Conservation (phyloP, 2,329 filamentous ascomycete species). For the Colletotrichum sp. region DNA sequence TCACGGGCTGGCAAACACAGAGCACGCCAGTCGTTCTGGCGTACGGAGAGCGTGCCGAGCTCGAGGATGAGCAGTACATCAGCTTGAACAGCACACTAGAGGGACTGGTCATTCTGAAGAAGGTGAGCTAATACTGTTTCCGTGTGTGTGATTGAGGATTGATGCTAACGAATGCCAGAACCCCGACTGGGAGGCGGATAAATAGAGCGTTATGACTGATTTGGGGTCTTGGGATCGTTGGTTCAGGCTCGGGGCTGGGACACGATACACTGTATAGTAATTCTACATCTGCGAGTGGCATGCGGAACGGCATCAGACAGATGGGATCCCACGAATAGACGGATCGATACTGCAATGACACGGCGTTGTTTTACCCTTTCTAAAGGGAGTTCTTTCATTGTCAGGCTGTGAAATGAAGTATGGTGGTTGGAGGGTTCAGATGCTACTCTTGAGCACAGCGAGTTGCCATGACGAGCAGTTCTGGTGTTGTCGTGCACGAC, state of each 20-base stretch:
- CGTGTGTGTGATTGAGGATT: neutral
- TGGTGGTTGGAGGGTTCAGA: neutral
- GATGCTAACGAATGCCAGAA: constrained; percentile 41
- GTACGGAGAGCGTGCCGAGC: constrained; percentile 93
- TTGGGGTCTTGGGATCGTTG: constrained; percentile 6
- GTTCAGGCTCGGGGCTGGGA: constrained; percentile 17
- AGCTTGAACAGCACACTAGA: constrained; percentile 90
- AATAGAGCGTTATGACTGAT: constrained; percentile 33
- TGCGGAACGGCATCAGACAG: constrained; percentile 15
- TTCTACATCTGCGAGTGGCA: constrained; percentile 18
- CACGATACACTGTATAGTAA: constrained; percentile 24
- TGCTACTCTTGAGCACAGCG: neutral
- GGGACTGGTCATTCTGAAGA: constrained; percentile 93
- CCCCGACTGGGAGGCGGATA: constrained; percentile 58
- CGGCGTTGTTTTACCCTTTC: neutral
- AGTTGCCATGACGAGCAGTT: neutral
- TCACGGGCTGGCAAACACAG: constrained; percentile 99
- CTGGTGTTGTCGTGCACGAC: neutral
- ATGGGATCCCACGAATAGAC: constrained; percentile 17
- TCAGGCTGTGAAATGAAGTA: neutral
- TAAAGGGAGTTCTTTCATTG: neutral
- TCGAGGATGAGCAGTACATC: constrained; percentile 98
- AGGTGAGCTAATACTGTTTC: constrained; percentile 64
- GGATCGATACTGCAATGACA: constrained; percentile 12
- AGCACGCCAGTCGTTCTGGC: constrained; percentile 95